These are phyloP conservation scores for Neurospora terricola DNA, from an alignment of 495 filamentous ascomycete species.

Conservation along the genomic window DNA sequence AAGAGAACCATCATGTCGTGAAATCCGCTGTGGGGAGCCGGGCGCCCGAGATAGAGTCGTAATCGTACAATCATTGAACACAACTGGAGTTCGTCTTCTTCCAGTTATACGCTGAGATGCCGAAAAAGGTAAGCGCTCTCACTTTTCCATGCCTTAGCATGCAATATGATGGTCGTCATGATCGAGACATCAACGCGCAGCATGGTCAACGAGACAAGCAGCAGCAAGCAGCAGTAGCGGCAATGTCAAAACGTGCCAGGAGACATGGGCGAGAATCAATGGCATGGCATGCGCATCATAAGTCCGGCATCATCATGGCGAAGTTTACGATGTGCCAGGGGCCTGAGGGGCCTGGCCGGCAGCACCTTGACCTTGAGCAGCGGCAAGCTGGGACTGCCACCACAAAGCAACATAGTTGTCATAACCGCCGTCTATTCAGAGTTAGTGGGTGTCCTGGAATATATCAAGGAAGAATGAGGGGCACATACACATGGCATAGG, in stretches of 20 bases:
- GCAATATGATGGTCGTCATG: background rate
- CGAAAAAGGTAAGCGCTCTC: background rate
- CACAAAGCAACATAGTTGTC: slow-evolving; percentile 24
- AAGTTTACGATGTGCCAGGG: slow-evolving; percentile 20
- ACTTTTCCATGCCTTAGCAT: slow-evolving; percentile 1
- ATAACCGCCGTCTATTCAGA: slow-evolving; percentile 20
- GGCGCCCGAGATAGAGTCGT: background rate
- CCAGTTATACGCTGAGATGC: background rate
- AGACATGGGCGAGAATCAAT: slow-evolving; percentile 16
- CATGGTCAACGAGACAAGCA: slow-evolving; percentile 1
- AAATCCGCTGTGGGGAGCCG: background rate
- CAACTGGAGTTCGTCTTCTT: background rate
- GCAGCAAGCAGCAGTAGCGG: slow-evolving; percentile 4
- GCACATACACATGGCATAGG: slow-evolving; percentile 25
- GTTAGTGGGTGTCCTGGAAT: slow-evolving; percentile 2
- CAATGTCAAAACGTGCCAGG: slow-evolving; percentile 17
- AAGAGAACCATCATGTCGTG: slow-evolving; percentile 4
- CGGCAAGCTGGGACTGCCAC: slow-evolving; percentile 23
- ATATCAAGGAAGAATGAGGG: background rate
- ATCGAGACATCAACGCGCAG: slow-evolving; percentile 3
- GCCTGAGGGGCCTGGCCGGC: slow-evolving; percentile 17
- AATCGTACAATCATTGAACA: slow-evolving; percentile 6
- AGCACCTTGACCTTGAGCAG: slow-evolving; percentile 17
- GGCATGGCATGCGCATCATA: slow-evolving; percentile 22
- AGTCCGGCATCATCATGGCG: slow-evolving; percentile 9